Conservation (phyloP, 2,329 filamentous ascomycete species). For the Dryadomyces quercus-mongolicae region DNA sequence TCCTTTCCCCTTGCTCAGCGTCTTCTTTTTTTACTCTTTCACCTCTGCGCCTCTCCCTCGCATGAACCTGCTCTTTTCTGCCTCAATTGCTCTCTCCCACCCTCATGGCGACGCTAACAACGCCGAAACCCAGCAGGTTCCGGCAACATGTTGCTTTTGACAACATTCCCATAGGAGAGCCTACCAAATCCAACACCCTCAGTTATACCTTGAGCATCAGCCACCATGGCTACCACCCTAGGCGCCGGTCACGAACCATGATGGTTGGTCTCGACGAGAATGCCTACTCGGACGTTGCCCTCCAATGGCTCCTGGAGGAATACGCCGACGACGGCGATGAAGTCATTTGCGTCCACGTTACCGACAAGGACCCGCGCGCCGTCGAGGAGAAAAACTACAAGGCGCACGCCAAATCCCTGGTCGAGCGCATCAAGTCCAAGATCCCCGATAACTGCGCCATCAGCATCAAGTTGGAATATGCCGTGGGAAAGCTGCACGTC, state of each 20-base stretch:
- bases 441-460: slow-evolving; percentile 73
- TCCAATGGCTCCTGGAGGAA: slow-evolving; percentile 87
- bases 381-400: slow-evolving; percentile 60
- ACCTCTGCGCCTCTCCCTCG: background rate
- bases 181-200: slow-evolving; percentile 45
- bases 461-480: slow-evolving; percentile 74
- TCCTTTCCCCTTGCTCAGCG: background rate
- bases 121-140: slow-evolving; percentile 33
- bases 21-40: background rate
- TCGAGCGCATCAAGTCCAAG: slow-evolving; percentile 66
- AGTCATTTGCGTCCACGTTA: slow-evolving; percentile 77
- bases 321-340: slow-evolving; percentile 89
- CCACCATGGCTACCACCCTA: slow-evolving; percentile 74
- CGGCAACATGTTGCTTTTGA: slow-evolving; percentile 49
- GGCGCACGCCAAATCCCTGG: slow-evolving; percentile 60
- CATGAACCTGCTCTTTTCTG: background rate
- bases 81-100: background rate
- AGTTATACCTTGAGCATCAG: slow-evolving; percentile 76
- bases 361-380: slow-evolving; percentile 67
- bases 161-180: slow-evolving; percentile 44
- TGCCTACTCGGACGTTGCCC: slow-evolving; percentile 80
- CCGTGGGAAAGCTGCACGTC: slow-evolving; percentile 77
- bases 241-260: slow-evolving; percentile 73
- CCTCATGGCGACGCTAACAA: slow-evolving; percentile 28
- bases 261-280: slow-evolving; percentile 87